phyloP scores from a whole-genome alignment of 1,284 basidiomycete genomes.

The Apiotrichum gamsii region DNA sequence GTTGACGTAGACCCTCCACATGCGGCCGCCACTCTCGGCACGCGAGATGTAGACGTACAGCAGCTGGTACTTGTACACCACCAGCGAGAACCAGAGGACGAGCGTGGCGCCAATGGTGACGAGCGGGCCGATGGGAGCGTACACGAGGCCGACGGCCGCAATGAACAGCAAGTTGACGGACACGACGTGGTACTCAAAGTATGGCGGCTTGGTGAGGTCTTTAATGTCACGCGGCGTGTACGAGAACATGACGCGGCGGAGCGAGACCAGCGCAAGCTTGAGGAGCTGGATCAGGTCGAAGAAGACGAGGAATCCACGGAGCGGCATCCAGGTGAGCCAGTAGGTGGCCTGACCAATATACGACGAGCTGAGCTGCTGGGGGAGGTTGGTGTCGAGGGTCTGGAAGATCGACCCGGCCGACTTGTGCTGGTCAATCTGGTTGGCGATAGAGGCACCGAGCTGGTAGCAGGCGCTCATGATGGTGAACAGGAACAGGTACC shows the following conservation, averaged over 20 bases:
- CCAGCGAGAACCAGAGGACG: conserved; percentile 65
- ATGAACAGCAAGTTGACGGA: conserved; percentile 64
- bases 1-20: conserved; percentile 90
- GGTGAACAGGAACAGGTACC: conserved; percentile 74
- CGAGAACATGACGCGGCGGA: conserved; percentile 83
- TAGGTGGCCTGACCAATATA: conserved; percentile 70
- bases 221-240: conserved; percentile 92
- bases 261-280: conserved; percentile 76
- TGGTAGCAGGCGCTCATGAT: conserved; percentile 81
- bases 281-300: conserved; percentile 95
- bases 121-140: conserved; percentile 84
- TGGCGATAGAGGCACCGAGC: conserved; percentile 61
- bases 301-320: conserved; percentile 85
- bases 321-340: conserved; percentile 91
- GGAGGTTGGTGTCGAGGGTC: conserved; percentile 53
- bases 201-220: conserved; percentile 91
- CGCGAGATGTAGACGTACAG: conserved; percentile 85
- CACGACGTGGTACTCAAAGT: conserved; percentile 63
- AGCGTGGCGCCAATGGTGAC: conserved; percentile 59
- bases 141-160: conserved; percentile 77
- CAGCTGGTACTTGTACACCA: conserved; percentile 77
- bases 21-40: conserved; percentile 83
- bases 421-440: conserved; percentile 59
- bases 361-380: conserved; percentile 59
- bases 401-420: conserved; percentile 63